Evolutionary conservation across 768 basidiomycete genomes (phyloP).

Genomic region (Terana coerulea): DNA sequence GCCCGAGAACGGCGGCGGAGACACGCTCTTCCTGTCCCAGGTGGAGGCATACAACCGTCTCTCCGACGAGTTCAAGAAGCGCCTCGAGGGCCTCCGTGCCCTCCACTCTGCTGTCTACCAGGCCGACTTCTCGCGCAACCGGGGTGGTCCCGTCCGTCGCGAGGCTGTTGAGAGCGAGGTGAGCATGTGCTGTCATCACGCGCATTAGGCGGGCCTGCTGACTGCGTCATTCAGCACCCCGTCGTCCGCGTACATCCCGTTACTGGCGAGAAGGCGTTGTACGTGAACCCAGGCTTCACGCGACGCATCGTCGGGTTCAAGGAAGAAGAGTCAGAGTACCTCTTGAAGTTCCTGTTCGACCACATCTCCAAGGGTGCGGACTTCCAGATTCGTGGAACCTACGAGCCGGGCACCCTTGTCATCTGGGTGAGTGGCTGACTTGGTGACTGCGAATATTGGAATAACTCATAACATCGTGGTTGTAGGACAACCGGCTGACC

Average conservation of each 20-base stretch:
- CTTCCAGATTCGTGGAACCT: slow-evolving; percentile 72
- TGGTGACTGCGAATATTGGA: not conserved
- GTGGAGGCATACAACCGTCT: slow-evolving; percentile 59
- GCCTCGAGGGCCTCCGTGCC: slow-evolving; percentile 53
- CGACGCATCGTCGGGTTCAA: slow-evolving; percentile 52
- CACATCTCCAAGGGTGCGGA: slow-evolving; percentile 80
- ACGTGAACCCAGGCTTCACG: slow-evolving; percentile 55
- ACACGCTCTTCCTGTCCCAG: slow-evolving; percentile 54
- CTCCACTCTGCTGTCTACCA: slow-evolving; percentile 54
- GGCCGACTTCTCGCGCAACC: slow-evolving; percentile 33
- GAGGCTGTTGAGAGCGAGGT: slow-evolving; percentile 32
- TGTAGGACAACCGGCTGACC: slow-evolving; percentile 45
- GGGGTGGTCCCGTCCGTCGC: slow-evolving; percentile 44
- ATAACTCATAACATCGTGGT: not conserved
- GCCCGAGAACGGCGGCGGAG: slow-evolving; percentile 37
- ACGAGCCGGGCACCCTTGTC: slow-evolving; percentile 73
- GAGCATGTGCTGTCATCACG: slow-evolving; percentile 2
- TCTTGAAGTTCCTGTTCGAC: slow-evolving; percentile 65
- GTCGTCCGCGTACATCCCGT: slow-evolving; percentile 56
- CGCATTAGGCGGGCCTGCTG: not conserved
- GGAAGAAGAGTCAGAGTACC: slow-evolving; percentile 54
- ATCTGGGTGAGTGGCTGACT: slow-evolving; percentile 51
- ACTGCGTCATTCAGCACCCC: slow-evolving; percentile 36
- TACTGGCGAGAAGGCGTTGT: slow-evolving; percentile 60
- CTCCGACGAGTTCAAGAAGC: slow-evolving; percentile 52